Percentiles rank a stretch among this genome's conserved stretches.
Conservation (phyloP, 2,329 filamentous ascomycete genomes). For the Rhynchosporium secalis region DNA sequence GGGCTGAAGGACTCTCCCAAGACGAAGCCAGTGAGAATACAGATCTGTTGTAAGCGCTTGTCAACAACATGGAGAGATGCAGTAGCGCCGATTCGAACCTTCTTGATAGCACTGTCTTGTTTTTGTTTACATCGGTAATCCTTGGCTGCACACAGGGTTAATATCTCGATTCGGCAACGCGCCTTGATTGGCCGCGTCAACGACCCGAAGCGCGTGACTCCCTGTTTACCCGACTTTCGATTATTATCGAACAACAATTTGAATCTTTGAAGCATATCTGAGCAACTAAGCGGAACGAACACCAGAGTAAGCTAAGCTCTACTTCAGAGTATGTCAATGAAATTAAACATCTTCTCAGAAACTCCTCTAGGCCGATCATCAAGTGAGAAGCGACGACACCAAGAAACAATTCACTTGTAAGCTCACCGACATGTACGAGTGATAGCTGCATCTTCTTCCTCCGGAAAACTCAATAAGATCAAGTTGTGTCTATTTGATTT, state of each 20-base stretch:
- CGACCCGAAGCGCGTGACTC: not conserved
- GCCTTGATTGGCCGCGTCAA: conserved; percentile 5
- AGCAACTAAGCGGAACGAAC: not conserved
- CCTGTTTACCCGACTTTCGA: not conserved
- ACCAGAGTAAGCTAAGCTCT: not conserved
- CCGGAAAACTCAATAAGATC: not conserved
- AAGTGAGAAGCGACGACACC: not conserved
- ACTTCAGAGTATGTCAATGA: not conserved
- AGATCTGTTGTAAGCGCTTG: no score
- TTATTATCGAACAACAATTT: not conserved
- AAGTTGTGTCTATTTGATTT: not conserved
- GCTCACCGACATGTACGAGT: not conserved
- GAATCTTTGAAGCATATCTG: not conserved
- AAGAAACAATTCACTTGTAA: not conserved
- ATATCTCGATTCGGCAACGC: not conserved
- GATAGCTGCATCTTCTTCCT: not conserved
- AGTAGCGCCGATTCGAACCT: no score
- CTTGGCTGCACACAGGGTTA: no score
- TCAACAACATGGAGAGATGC: no score
- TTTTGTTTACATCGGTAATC: no score
- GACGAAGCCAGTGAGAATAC: not conserved
- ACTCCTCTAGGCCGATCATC: not conserved
- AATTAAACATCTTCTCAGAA: not conserved
- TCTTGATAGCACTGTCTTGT: no score
- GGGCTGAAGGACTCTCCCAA: not conserved